Evolutionary conservation across 192 early-diverging fungal genomes (phyloP), one percentile per base, ranked within the genome.

Genomic region (Rhizophlyctis rosea): DNA sequence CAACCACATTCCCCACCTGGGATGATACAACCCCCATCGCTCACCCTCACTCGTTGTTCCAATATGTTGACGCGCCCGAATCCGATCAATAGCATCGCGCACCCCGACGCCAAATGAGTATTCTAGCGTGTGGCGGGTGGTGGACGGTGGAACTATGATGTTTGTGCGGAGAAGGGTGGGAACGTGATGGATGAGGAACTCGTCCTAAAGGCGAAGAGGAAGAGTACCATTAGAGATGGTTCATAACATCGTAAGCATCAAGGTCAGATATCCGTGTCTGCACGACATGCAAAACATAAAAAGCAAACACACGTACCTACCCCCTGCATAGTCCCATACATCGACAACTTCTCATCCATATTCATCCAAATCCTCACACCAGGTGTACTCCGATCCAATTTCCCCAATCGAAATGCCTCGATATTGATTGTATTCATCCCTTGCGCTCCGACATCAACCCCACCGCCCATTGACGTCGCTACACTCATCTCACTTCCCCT

Each of bases 361-460:
- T 73, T 44, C 47, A 73, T 55, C 71, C 71, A 73, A 25, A 53
- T 48, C 50, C 62, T 21, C 34, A 73, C 62, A 34, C 71, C 66
- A 4, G 71, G 51, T 3, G 32, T 21, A 18, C 65, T 24, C 13
- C 61, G 48, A 30, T 73, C 71, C 35, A 64, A 36, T 28, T 68
- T 68, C 24, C 71, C 63, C 13, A 73, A 57, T 18, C 64, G 53
- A n/a, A n/a, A n/a, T n/a, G n/a, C n/a, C n/a, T n/a, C n/a, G n/a
- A n/a, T n/a, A n/a, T n/a, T n/a, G n/a, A n/a, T n/a, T n/a, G n/a
- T n/a, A n/a, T n/a, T n/a, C n/a, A n/a, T n/a, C n/a, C n/a, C n/a
- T n/a, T n/a, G n/a, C n/a, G n/a, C n/a, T n/a, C n/a, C n/a, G n/a
- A n/a, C n/a, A n/a, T n/a, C n/a, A n/a, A n/a, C n/a, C n/a, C n/a